Evolutionary conservation across 176 grass and related monocot species (phyloP), one percentile per base, ranked within the genome.

Genomic region (Guadua angustifolia): DNA sequence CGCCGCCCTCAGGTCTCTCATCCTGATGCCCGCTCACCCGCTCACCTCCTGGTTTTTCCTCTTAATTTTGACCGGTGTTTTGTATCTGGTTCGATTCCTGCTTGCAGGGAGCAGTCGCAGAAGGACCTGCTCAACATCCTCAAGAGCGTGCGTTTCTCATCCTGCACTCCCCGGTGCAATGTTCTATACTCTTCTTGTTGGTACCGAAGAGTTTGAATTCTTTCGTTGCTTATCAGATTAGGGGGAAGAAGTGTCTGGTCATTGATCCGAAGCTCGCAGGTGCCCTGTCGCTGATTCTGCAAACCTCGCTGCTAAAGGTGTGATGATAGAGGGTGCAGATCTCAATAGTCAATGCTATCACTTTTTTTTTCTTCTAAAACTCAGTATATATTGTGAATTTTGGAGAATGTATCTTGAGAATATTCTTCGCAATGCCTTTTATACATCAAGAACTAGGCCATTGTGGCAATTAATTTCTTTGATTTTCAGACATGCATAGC

Each of bases 121-220:
- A 98, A 92, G 85, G 95, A 98, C 72, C 83, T 98, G 58, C 83
- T 98, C 14, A 84, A 84, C 73, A 90, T 98, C 40, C 83, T 94
- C 9, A 91, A 90, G 73, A 95, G 82, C 39, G 96, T 98, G 77
- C 36, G 85, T 88, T 74, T 66, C 78, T 73, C 18, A 16, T 22
- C 77, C 46, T 53, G 39, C 49, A n/a, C 9, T 57, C 18, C 44
- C 29, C 6, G 3, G 66, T 19, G n/a, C 9, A 1, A 17, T 66
- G 4, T 38, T 55, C 16, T 25, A 17, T 39, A 61, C 36, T 58
- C 5, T 19, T 22, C 3, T 68, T 63, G 46, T 46, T 47, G 35
- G 57, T 29, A 50, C 32, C 77, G 5, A 40, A 56, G 35, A 64
- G 22, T 35, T 68, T 71, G 56, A 51, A 29, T 82, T 69, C 35